Conservation (phyloP, 1,284 basidiomycete genomes). For the Stygiomarasmius scandens region DNA sequence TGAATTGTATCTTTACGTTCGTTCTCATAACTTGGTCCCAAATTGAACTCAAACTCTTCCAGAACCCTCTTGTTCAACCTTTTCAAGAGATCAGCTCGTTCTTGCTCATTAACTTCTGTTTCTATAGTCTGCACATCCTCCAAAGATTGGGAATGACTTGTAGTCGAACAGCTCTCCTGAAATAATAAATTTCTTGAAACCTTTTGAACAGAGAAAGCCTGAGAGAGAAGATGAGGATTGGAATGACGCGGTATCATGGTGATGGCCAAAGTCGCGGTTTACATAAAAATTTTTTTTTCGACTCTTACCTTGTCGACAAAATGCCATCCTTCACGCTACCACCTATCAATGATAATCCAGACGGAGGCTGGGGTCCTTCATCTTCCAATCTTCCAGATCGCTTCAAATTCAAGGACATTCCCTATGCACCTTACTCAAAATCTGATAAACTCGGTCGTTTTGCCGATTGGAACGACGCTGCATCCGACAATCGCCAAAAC, state of each 20-base stretch:
- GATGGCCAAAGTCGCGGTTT: conserved; percentile 44
- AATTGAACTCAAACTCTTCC: neutral
- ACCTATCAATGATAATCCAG: too few relatives aligned
- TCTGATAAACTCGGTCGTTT: conserved; percentile 97
- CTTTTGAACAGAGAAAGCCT: neutral
- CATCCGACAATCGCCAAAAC: conserved; percentile 63
- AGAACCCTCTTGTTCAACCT: neutral
- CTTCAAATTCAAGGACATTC: conserved; percentile 88
- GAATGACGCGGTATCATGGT: conserved; percentile 28
- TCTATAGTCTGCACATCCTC: neutral
- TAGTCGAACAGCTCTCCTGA: neutral
- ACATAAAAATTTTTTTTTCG: too few relatives aligned
- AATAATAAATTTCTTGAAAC: neutral
- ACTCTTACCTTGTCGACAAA: too few relatives aligned
- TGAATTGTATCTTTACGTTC: too few relatives aligned
- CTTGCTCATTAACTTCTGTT: neutral
- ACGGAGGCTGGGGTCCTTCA: too few relatives aligned
- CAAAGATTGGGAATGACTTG: too few relatives aligned
- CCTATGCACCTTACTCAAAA: too few relatives aligned
- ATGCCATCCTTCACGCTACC: too few relatives aligned
- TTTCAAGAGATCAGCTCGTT: neutral
- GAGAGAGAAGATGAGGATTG: conserved; percentile 6
- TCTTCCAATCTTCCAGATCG: conserved; percentile 73
- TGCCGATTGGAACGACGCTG: conserved; percentile 96
- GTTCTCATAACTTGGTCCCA: neutral